Evolutionary conservation across 1,284 basidiomycete genomes (phyloP).

Genomic region (Malassezia brasiliensis): DNA sequence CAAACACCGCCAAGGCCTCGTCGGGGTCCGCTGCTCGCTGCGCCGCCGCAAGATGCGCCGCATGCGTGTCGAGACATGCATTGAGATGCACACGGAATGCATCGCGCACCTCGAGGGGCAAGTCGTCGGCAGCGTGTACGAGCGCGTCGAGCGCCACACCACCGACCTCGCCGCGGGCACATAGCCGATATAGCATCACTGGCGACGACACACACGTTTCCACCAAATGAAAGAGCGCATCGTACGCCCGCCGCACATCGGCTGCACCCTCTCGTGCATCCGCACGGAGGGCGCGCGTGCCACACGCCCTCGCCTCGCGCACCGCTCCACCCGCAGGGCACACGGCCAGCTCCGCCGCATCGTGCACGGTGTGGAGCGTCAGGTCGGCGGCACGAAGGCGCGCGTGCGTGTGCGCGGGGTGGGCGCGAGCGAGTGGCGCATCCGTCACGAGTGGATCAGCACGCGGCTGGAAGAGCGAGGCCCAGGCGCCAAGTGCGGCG

Average conservation of each 20-base stretch:
- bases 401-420: not conserved
- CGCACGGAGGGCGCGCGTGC: not conserved
- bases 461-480: slow-evolving; percentile 4
- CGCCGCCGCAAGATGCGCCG: not conserved
- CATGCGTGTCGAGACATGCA: not conserved
- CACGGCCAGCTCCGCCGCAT: not conserved
- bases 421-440: not conserved
- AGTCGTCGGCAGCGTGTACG: too few relatives aligned
- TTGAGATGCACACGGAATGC: not conserved
- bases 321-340: not conserved
- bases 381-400: too few relatives aligned
- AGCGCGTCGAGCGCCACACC: not conserved
- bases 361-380: not conserved
- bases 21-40: not conserved
- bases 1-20: not conserved
- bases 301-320: too few relatives aligned
- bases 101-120: not conserved
- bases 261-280: not conserved
- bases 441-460: not conserved
- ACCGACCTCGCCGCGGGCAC: not conserved
- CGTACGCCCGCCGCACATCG: not conserved
- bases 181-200: not conserved
- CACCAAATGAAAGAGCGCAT: not conserved
- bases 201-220: not conserved
- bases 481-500: slow-evolving; percentile 10